Conservation (phyloP, 2,329 filamentous ascomycete genomes). For the Aspergillus costaricaensis region DNA sequence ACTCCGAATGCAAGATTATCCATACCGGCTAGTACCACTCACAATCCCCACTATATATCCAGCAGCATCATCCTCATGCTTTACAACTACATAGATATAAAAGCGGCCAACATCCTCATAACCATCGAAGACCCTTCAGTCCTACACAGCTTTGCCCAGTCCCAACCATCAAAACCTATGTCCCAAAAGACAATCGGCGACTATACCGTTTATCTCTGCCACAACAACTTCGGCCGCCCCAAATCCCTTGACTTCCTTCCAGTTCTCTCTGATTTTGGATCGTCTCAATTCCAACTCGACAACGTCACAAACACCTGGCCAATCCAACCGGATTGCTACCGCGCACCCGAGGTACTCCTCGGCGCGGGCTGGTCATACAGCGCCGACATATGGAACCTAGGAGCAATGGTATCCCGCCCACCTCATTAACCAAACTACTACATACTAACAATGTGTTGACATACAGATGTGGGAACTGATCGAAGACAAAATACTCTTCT, state of each 20-base stretch:
- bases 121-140: constrained; percentile 24
- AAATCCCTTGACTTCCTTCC: neutral
- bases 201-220: neutral
- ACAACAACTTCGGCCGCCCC: neutral
- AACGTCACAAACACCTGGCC: neutral
- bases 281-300: neutral
- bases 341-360: constrained; percentile 40
- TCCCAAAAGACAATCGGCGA: neutral
- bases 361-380: constrained; percentile 37
- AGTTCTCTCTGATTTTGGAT: neutral
- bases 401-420: constrained; percentile 26
- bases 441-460: neutral
- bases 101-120: constrained; percentile 44
- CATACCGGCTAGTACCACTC: constrained; percentile 37
- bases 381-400: constrained; percentile 43
- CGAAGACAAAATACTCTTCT: neutral
- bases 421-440: neutral
- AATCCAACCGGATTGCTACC: constrained; percentile 46
- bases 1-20: constrained; percentile 41
- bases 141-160: constrained; percentile 17
- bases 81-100: constrained; percentile 33
- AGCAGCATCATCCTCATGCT: neutral
- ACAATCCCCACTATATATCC: neutral
- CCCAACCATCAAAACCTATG: constrained; percentile 1
- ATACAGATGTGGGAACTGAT: neutral